Base-by-base conservation (phyloP, 306 rosid species). In the Lupinus albus region DNA sequence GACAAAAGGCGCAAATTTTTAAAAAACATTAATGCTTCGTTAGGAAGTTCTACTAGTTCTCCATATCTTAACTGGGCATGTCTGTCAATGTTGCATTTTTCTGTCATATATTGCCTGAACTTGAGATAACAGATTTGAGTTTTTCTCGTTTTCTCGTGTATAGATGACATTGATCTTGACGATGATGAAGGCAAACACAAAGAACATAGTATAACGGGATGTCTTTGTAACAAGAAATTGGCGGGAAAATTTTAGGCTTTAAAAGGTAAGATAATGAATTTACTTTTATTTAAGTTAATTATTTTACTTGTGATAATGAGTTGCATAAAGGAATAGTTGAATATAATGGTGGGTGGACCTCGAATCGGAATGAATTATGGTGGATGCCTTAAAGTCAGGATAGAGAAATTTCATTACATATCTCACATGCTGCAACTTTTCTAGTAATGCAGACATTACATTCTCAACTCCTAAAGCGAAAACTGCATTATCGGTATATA, bases 111-210 rank as follows among this genome's bases (percentile, higher is more conserved):
- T 46, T n/a, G 13, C 45, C 20, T 14, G 56, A 68, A 41, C 64
- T 18, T 71, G 65, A 71, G 49, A 46, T 61, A 36, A 56, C n/a
- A 38, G 45, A 42, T 38, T 68, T 56, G 68, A 58, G 13, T 28
- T 35, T 36, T 51, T 51, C 49, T 63, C 0, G 56, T 75, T 50
- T 63, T 46, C 17, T 61, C 62, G 52, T 63, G 7, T 68, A 28
- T 72, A 93, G 98, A 89, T 83, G 97, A 93, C 79, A 93, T 93
- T 5, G 93, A 86, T 72, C 64, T 93, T 4, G 96, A 82, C 3
- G 84, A 77, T 73, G 77, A 67, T 50, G 84, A 71, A 68, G 94
- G 83, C 67, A 89, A 79, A 59, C 90, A 84, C 11, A 88, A 83
- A 80, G 94, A 88, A 51, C 95, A 82, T 55, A 84, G 74, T 41